These are phyloP conservation scores for Mesembryanthemum crystallinum DNA, from an alignment of 148 eudicot genomes.

Conservation along the genomic window DNA sequence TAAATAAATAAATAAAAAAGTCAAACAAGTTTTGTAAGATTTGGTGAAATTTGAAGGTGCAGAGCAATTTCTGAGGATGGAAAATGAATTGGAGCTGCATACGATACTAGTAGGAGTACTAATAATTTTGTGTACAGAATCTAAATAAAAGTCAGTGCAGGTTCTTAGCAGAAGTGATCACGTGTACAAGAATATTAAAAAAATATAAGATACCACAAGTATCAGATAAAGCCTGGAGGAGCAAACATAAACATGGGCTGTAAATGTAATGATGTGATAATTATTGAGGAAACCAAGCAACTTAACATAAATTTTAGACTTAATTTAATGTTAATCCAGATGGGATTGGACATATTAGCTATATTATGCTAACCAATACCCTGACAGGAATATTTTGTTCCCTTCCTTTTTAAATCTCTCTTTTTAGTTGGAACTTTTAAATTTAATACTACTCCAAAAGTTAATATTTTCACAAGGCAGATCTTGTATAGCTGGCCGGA, in stretches of 20 bases:
- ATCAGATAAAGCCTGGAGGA: not conserved
- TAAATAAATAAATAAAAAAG: too few species aligned
- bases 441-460: too few species aligned
- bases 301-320: not conserved
- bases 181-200: not conserved
- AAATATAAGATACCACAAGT: not conserved
- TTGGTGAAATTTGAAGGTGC: too few species aligned
- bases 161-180: not conserved
- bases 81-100: not conserved
- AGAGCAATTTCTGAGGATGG: too few species aligned
- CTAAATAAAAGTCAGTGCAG: slow-evolving; percentile 7
- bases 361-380: not conserved
- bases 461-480: not conserved
- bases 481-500: not conserved
- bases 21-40: too few species aligned
- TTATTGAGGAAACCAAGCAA: slow-evolving; percentile 6
- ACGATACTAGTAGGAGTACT: too few species aligned
- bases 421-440: too few species aligned
- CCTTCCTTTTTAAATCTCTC: too few species aligned
- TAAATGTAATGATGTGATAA: not conserved
- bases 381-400: not conserved
- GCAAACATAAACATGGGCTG: not conserved
- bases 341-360: not conserved
- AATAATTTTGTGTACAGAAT: not conserved
- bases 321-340: not conserved